Evolutionary conservation across 176 grass and related monocot genomes (phyloP), one percentile per base, ranked within the genome.

Genomic region (Phoenix dactylifera): DNA sequence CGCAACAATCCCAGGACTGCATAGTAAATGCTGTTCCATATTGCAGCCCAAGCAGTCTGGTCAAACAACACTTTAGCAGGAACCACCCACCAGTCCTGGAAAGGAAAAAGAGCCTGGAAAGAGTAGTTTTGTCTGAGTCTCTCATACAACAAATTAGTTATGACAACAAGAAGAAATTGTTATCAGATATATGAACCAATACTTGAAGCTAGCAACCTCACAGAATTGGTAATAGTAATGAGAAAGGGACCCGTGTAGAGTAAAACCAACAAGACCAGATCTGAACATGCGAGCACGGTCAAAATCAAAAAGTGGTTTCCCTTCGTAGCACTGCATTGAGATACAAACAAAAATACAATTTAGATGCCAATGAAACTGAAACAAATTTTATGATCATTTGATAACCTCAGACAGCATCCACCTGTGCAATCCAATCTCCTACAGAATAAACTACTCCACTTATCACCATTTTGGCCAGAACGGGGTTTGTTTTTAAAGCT

Each of bases 391-490:
- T 2, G 7, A 60, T 20, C 1, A 20, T 22, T 3, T 24, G 32
- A 24, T 63, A 50, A 1, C 15, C n/a, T 20, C 4, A 52, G 50
- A 4, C 15, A 2, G 32, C 49, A 35, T 60, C 1, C n/a, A 96
- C 91, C 87, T 91, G 92, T 0, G 92, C 92, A 50, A 97, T 97
- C 92, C 92, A 97, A 57, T 97, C 92, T 12, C 92, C 92, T 7
- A 97, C 54, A 7, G 93, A 97, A 64, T 97, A 97, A 59, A 97
- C 92, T 4, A 97, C 72, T 9, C 92, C 92, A 50, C 92, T 97
- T 22, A 97, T 97, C 92, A 97, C 85, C 92, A 97, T 97, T 77
- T 97, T 97, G 51, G 92, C 87, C 15, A 97, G 87, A 52, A 97
- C 84, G 4, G 92, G 87, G 66, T 97, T 97, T 65, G 77, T 66